Conservation (phyloP, 805 yeast species). For the Sugiyamaella smithiae region DNA sequence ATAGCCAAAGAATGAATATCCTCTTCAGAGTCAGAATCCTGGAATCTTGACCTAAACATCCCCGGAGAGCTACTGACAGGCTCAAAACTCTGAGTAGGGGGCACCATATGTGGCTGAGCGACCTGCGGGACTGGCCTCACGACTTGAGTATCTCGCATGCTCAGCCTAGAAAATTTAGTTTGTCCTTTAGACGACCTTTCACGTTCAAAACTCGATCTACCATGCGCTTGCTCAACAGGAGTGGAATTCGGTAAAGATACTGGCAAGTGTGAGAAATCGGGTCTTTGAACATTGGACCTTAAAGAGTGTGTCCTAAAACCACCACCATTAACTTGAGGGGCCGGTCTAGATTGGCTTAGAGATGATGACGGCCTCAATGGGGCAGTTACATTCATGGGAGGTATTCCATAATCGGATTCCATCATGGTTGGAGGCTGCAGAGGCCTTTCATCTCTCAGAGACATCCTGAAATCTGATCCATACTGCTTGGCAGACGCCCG, state of each 20-base stretch:
- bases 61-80: constrained; percentile 5
- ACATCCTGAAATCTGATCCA: constrained; percentile 8
- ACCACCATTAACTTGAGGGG: neutral
- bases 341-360: constrained; percentile 2
- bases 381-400: neutral
- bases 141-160: constrained; percentile 7
- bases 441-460: constrained; percentile 13
- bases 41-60: constrained; percentile 32
- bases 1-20: constrained; percentile 18
- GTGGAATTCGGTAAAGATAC: neutral
- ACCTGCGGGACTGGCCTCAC: neutral
- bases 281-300: constrained; percentile 7
- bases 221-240: constrained; percentile 1
- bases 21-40: constrained; percentile 35
- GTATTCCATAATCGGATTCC: neutral
- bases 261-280: constrained; percentile 8
- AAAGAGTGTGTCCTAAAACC: constrained; percentile 17
- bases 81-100: neutral
- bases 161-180: constrained; percentile 4
- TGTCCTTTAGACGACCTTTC: neutral
- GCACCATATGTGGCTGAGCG: neutral
- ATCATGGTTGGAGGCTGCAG: neutral
- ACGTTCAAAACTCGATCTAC: constrained; percentile 14
- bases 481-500: constrained; percentile 11
- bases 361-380: constrained; percentile 9